phyloP scores from a whole-genome alignment of 306 rosid species.

The Begonia fuchsioides region DNA sequence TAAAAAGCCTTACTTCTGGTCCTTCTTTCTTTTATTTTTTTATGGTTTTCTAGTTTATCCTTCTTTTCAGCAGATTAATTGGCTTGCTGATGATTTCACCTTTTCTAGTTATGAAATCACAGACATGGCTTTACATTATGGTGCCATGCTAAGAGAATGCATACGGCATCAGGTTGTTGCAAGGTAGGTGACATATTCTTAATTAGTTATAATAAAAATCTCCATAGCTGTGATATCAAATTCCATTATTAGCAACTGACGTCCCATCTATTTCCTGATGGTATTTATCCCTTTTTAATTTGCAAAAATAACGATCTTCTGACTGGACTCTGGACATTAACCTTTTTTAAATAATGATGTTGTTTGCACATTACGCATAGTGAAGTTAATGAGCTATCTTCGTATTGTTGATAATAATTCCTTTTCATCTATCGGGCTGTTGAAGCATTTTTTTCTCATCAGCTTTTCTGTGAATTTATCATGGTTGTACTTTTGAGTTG shows the following conservation, averaged over 20 bases:
- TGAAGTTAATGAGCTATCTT: too few species aligned
- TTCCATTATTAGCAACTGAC: not conserved
- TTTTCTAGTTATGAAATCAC: constrained; percentile 56
- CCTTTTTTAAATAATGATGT: too few species aligned
- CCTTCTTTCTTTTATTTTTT: not conserved
- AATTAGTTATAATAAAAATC: constrained; percentile 2
- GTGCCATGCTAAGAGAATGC: constrained; percentile 98
- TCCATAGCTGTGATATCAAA: constrained; percentile 1
- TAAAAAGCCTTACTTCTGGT: too few species aligned
- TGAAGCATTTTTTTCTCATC: too few species aligned
- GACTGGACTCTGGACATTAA: too few species aligned
- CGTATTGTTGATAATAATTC: too few species aligned
- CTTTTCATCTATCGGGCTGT: too few species aligned
- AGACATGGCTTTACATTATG: constrained; percentile 94
- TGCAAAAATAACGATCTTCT: not conserved
- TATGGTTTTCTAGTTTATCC: not conserved
- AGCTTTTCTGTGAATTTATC: too few species aligned
- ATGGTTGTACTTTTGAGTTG: too few species aligned
- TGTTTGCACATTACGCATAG: too few species aligned
- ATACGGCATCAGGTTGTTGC: constrained; percentile 98
- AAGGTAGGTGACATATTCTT: constrained; percentile 30
- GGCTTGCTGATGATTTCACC: not conserved
- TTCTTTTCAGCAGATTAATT: not conserved
- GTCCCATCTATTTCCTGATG: not conserved
- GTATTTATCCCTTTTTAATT: constrained; percentile 2